phyloP scores from a whole-genome alignment of 257 asterid species.

The Solanum etuberosum region DNA sequence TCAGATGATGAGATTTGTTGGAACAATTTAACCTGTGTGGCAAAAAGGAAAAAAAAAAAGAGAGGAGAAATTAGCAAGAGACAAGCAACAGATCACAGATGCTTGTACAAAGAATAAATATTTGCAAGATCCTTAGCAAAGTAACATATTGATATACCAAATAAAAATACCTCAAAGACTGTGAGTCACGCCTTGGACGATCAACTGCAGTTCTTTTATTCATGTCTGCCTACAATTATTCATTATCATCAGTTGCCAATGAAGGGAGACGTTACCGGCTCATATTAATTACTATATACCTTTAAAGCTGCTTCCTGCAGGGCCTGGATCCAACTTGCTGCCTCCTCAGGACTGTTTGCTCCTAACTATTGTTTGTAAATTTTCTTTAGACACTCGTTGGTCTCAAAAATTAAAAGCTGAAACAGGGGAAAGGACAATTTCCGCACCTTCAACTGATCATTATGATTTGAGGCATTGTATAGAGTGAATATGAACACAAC shows the following conservation, averaged over 20 bases:
- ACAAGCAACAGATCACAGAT: not conserved
- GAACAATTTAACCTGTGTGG: constrained; percentile 49
- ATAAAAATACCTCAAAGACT: constrained; percentile 48
- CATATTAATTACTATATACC: constrained; percentile 34
- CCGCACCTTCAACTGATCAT: constrained; percentile 82
- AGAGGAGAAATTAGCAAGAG: not conserved
- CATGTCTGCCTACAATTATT: constrained; percentile 50
- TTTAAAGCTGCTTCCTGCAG: constrained; percentile 73
- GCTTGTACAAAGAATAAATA: not conserved
- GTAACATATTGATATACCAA: not conserved
- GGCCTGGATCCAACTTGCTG: constrained; percentile 70
- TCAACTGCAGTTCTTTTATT: constrained; percentile 31
- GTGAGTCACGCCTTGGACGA: constrained; percentile 28
- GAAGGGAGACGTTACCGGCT: not conserved
- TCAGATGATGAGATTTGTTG: constrained; percentile 29
- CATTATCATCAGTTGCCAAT: constrained; percentile 25
- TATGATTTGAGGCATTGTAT: constrained; percentile 78
- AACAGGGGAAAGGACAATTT: constrained; percentile 8
- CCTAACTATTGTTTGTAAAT: constrained; percentile 43
- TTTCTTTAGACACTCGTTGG: not conserved
- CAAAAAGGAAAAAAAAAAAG: not conserved
- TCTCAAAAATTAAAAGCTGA: not conserved
- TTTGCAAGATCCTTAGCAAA: not conserved
- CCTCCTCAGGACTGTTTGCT: constrained; percentile 77
- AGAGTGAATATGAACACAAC: constrained; percentile 75